phyloP scores from a whole-genome alignment of 2,329 filamentous ascomycete species.

The Ophiostoma angusticollis region DNA sequence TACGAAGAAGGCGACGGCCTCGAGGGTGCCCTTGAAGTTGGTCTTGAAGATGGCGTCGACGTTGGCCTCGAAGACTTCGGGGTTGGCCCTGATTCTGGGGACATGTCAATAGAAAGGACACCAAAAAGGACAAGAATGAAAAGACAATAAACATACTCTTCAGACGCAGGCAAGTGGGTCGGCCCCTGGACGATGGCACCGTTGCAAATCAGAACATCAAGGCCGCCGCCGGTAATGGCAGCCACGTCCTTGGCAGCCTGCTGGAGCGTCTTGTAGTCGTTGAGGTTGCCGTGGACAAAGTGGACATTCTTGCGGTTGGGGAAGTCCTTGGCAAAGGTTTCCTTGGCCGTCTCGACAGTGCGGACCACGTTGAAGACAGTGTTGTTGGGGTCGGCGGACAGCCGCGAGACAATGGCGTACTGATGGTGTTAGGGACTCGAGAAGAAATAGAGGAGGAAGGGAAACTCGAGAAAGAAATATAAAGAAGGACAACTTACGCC shows the following conservation, averaged over 20 bases:
- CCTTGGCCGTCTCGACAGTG: constrained; percentile 30
- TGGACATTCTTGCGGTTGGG: constrained; percentile 29
- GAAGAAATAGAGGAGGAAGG: too few species aligned
- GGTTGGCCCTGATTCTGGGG: too few species aligned
- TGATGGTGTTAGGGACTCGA: too few species aligned
- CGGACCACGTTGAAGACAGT: constrained; percentile 35
- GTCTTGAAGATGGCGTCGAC: constrained; percentile 24
- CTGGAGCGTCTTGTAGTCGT: constrained; percentile 24
- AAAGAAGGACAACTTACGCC: constrained; percentile 16
- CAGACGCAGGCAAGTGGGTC: too few species aligned
- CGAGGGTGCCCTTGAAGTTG: constrained; percentile 40
- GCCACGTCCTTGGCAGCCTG: constrained; percentile 17
- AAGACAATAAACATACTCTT: too few species aligned
- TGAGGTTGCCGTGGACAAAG: constrained; percentile 33
- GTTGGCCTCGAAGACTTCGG: constrained; percentile 23
- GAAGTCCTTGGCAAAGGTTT: constrained; percentile 29
- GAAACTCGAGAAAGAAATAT: neutral
- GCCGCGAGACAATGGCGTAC: constrained; percentile 36
- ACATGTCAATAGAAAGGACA: too few species aligned
- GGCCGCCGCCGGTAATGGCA: constrained; percentile 23
- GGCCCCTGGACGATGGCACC: constrained; percentile 23
- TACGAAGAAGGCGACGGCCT: constrained; percentile 39
- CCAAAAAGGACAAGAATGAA: too few species aligned
- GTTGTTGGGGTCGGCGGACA: constrained; percentile 31
- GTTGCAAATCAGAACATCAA: constrained; percentile 43